Conservation (phyloP, 805 yeast species). For the Metschnikowia arizonensis region DNA sequence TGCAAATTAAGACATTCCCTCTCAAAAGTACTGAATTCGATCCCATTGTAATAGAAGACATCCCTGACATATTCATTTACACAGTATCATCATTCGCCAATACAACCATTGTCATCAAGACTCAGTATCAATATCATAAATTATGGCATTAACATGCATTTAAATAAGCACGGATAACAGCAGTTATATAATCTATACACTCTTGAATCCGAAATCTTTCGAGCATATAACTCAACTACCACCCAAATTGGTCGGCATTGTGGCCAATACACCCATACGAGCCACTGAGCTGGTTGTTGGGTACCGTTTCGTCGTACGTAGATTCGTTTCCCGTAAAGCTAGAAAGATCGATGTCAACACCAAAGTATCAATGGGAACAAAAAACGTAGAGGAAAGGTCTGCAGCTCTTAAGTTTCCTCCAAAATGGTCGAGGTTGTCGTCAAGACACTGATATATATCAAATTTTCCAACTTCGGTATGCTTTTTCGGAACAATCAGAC, state of each 20-base stretch:
- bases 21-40: background rate
- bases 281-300: slow-evolving; percentile 8
- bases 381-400: slow-evolving; percentile 26
- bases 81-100: background rate
- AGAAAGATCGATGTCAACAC: slow-evolving; percentile 30
- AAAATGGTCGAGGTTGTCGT: background rate
- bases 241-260: slow-evolving; percentile 1
- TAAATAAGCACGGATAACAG: background rate
- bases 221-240: background rate
- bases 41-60: slow-evolving; percentile 1
- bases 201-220: background rate
- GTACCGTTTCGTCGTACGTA: slow-evolving; percentile 19
- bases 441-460: slow-evolving; percentile 32
- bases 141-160: background rate
- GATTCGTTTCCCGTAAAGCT: slow-evolving; percentile 30
- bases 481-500: slow-evolving; percentile 31
- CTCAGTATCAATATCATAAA: background rate
- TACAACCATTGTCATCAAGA: background rate
- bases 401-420: background rate
- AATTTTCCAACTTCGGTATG: slow-evolving; percentile 33
- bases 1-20: background rate
- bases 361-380: slow-evolving; percentile 30
- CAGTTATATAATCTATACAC: background rate
- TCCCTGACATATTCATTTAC: background rate
- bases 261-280: slow-evolving; percentile 5